phyloP scores from a whole-genome alignment of 768 basidiomycete species.

The Leccinum imitatum region DNA sequence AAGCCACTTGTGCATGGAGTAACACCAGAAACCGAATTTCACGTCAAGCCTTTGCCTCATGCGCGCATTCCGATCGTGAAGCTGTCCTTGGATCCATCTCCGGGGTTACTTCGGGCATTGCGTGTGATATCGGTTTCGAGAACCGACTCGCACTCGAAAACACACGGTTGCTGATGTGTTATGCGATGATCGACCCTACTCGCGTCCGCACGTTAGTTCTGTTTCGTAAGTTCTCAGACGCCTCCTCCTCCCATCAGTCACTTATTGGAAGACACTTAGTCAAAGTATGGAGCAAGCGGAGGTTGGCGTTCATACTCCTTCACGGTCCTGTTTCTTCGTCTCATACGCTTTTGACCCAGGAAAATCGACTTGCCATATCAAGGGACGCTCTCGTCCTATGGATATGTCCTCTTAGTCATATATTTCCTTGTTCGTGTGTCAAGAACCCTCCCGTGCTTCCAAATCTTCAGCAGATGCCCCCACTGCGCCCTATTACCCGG shows the following conservation, averaged over 20 bases:
- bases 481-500: conserved; percentile 80
- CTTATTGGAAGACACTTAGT: conserved; percentile 49
- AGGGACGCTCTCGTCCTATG: conserved; percentile 95
- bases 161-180: conserved; percentile 92
- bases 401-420: conserved; percentile 96
- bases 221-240: conserved; percentile 70
- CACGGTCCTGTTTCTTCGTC: not conserved
- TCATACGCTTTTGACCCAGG: conserved; percentile 38
- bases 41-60: conserved; percentile 93
- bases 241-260: not conserved
- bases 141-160: conserved; percentile 97
- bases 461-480: conserved; percentile 93
- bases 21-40: conserved; percentile 82
- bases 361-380: conserved; percentile 99
- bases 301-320: conserved; percentile 43
- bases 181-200: conserved; percentile 94
- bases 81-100: conserved; percentile 85
- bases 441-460: conserved; percentile 96
- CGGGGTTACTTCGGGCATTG: conserved; percentile 80
- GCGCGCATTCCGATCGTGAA: conserved; percentile 99
- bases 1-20: conserved; percentile 13
- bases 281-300: conserved; percentile 98
- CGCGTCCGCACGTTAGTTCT: conserved; percentile 92
- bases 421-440: conserved; percentile 93
- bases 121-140: conserved; percentile 98